Base-by-base conservation (phyloP, 768 basidiomycete genomes). In the Boletus rubropictus region DNA sequence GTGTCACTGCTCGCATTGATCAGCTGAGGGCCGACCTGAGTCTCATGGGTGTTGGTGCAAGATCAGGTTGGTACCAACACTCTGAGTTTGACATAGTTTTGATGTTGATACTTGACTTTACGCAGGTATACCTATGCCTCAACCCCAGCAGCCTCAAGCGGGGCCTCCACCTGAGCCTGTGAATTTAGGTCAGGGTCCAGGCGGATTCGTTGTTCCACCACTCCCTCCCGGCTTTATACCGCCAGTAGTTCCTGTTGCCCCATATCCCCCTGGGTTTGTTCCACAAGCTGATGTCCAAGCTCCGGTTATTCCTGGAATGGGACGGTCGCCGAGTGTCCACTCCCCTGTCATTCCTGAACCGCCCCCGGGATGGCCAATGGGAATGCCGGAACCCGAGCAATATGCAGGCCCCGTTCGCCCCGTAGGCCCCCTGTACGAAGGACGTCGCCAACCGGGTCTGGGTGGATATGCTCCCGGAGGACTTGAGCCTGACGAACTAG, bases 1-100 rank as follows among this genome's bases (percentile, higher is more conserved):
- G 77, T 8, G 78, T 92, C 7, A 70, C 78, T 35, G 80, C 78
- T 15, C 77, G 85, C 10, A 70, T 91, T 6, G 73, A 78, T 53
- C 66, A 69, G 40, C 59, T 81, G 5, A 61, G 69, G 25, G 66
- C 70, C 4, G 74, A 72, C 32, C 44, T 76, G 35, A 72, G 74
- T 27, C 71, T 76, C 36, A 51, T 82, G 8, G 65, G 73, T 41
- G 54, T 70, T 49, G 72, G 73, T 15, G 61, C 77, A 32, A 62
- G 67, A 31, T 64, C 63, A 55, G 69, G 72, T 74, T 54, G 50
- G 70, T 49, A 9, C 22, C 36, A 32, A 36, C 18, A 7, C 21
- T 21, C 12, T 12, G 7, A 40, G 10, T 40, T 33, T 11, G 29
- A 39, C 32, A 10, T 24, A 36, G 15, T 2, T 41, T 22, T 4